phyloP scores from a whole-genome alignment of 352 stramenopile species.

The Thalassiosira exigua region DNA sequence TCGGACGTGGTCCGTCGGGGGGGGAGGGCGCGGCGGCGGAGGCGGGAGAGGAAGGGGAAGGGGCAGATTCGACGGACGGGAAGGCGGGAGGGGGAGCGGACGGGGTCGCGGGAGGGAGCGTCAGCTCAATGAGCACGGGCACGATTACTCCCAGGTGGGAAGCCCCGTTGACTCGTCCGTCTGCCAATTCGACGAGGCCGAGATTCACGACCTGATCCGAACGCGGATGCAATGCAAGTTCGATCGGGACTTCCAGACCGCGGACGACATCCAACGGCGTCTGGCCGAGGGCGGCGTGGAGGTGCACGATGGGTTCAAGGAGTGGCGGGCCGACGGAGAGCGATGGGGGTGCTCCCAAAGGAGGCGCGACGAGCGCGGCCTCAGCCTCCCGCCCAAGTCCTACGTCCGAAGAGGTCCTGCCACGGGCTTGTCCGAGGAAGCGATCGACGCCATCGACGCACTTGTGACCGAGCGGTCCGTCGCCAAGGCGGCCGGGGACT shows the following conservation, averaged over 20 bases:
- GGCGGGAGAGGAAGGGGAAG: constrained; percentile 25
- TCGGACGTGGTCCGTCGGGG: constrained; percentile 52
- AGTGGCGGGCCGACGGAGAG: constrained; percentile 79
- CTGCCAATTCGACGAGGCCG: constrained; percentile 55
- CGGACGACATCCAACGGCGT: constrained; percentile 72
- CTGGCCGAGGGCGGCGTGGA: constrained; percentile 60
- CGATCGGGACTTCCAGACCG: constrained; percentile 68
- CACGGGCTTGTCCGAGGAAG: constrained; percentile 41
- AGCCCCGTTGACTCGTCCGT: constrained; percentile 51
- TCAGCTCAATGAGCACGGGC: constrained; percentile 58
- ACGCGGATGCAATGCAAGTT: constrained; percentile 77
- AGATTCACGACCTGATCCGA: constrained; percentile 73
- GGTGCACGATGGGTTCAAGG: constrained; percentile 77
- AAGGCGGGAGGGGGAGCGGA: constrained; percentile 33
- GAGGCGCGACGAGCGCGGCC: too few species aligned
- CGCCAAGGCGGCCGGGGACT: constrained; percentile 62
- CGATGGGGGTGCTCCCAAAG: too few species aligned
- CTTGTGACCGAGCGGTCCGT: constrained; percentile 36
- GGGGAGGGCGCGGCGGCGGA: constrained; percentile 7
- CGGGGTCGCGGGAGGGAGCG: constrained; percentile 4
- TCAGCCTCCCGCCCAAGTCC: too few species aligned
- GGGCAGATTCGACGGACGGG: constrained; percentile 21
- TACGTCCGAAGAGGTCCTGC: constrained; percentile 43
- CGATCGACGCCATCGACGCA: constrained; percentile 26
- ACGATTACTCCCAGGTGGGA: constrained; percentile 67